Evolutionary conservation across 495 filamentous ascomycete species (phyloP), one percentile per base, ranked within the genome.

Genomic region (Penicillium coprophilum): DNA sequence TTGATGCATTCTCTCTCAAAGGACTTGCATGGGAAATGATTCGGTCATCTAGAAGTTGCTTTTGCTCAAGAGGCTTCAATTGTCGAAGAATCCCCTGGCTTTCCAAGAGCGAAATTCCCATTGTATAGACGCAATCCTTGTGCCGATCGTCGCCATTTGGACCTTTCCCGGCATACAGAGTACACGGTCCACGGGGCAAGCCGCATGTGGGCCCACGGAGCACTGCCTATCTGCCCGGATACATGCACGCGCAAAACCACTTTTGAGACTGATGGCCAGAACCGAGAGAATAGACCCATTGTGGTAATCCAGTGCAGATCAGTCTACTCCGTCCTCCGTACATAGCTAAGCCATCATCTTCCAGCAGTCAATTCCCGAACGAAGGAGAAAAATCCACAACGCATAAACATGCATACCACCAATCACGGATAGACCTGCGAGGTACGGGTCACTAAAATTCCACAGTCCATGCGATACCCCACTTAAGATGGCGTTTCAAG

Each of bases 191-290:
- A 67, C 56, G 54, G 62, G 57, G 56, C 46, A 60, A 60, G 62
- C 65, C 62, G 59, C 47, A 59, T 57, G 62, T 65, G 62, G 65
- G 59, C 58, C 62, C 19, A 53, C 31, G 41, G 36, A 21, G 21
- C 38, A 32, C 30, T 46, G 39, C 61, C 61, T 59, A 53, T 59
- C 56, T 55, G 20, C 41, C 46, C 31, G n/a, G 41, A 46, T 46
- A 23, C 31, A 30, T 12, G 27, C 39, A 46, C 20, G 23, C 41
- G 17, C 34, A 13, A 31, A 28, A 19, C 34, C 21, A 39, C 20
- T 28, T 3, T 21, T 21, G 28, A 1, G 38, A n/a, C 13, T n/a
- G 17, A 40, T 28, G 17, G 23, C 36, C 49, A 30, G n/a, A 52
- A 24, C 41, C 49, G 57, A 58, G 48, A 57, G 49, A 52, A 57